Evolutionary conservation across 1,284 basidiomycete genomes (phyloP), one percentile per base, ranked within the genome.

Genomic region (Austroboletus olivaceoglutinosus): DNA sequence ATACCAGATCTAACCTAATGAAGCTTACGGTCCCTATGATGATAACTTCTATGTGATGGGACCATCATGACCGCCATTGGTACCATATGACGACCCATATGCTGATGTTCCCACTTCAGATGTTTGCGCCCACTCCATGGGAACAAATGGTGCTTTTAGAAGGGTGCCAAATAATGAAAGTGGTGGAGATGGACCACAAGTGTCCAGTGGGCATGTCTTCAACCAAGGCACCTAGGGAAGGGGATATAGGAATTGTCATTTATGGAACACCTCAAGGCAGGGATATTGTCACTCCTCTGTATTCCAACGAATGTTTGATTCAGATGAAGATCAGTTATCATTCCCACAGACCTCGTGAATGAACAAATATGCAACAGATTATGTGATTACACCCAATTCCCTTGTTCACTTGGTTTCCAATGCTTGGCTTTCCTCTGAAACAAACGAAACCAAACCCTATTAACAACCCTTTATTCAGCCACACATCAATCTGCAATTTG

Each of bases 401-500:
- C 43, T 51, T 43, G 45, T 41, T n/a, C 60, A 58, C 46, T 49
- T 52, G 13, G 10, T 47, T 43, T 43, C 54, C 23, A 48, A 48
- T 40, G 23, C 57, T 43, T 65, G 56, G 58, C 40, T 60, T 47
- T 55, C 52, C 48, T 51, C 52, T 1, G 54, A 45, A 30, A 23
- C 37, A 25, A 50, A 37, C 30, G 45, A 37, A 38, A 43, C 52
- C 5, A 56, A 66, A 52, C 49, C 57, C 34, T 70, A 72, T 44
- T 69, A 73, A 44, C 70, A 74, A 47, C 65, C 70, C 21, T 78
- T 76, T 42, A 74, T 89, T 18, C 87, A 89, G 58, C 88, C 89
- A n/a, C 88, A 91, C 62, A 87, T 89, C 57, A 89, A 90, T 64
- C 89, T 89, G 15, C 76, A 82, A 13, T 91, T 91, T 45, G 78